Evolutionary conservation across 257 asterid species (phyloP), one percentile per base, ranked within the genome.

Genomic region (Knoxia roxburghii): DNA sequence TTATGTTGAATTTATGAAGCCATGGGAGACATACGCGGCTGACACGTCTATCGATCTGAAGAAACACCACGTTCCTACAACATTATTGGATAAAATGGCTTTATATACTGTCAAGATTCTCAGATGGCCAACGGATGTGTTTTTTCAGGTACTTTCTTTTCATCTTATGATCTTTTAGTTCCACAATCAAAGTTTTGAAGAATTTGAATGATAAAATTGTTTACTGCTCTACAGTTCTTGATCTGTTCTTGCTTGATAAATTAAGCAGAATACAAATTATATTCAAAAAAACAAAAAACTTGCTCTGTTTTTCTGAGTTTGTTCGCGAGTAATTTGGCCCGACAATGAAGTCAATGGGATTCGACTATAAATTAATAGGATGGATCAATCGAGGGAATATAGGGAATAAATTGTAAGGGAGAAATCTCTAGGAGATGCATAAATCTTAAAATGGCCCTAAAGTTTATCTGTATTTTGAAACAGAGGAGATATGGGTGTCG

Each of bases 11-110:
- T 65, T 49, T 29, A 24, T 70, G 74, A 55, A 82, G 84, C 87
- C 87, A 69, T 76, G 84, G 80, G 84, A 82, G 77, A 69, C 87
- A 0, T 90, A 87, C 77, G 7, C 74, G 55, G 86, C 91, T 21
- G 89, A 90, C 74, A 29, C 76, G 64, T 55, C 80, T 0, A 90
- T 87, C 51, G 91, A 86, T 78, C 82, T 90, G 77, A 43, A 73
- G n/a, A 90, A 90, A 71, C 87, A 86, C 27, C 97, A 90, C 60
- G 85, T 58, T 0, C 97, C 97, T 0, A 77, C 62, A 23, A 87
- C 91, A 5, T 87, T 87, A 71, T 72, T 86, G 82, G 97, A 90
- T 80, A 90, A 90, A 72, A 1, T 87, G 55, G 97, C 97, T 29
- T 80, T 68, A 71, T 84, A 82, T 77, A 83, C 86, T 0, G 97